Base-by-base conservation (phyloP, 2,329 filamentous ascomycete species). In the Exophiala lecanii-corni region DNA sequence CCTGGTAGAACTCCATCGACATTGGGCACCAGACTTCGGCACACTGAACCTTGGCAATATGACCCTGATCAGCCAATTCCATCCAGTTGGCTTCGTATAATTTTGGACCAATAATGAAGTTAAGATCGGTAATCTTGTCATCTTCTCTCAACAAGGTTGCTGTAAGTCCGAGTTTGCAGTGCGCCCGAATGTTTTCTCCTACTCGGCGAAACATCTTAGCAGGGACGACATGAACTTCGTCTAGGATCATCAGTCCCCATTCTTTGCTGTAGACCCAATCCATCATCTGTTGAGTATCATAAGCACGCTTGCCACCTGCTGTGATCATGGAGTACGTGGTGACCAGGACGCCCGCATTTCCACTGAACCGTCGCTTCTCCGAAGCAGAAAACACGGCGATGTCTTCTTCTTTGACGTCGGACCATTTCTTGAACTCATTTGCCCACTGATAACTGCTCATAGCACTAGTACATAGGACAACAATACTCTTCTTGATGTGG, bases 41-140 rank as follows among this genome's bases (percentile, higher is more conserved):
- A 64, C 92, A 98, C 64, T 98, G 92, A 2, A 98, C 92, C 55
- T 88, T 84, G 25, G 92, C 92, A 62, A 98, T 98, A 61, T 96
- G 89, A 1, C 92, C 92, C 66, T 96, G 89, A 59, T 96, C 87
- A 1, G 91, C 92, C 30, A 98, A 77, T 64, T 98, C 92, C 82
- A 97, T 95, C 92, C 92, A 98, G 63, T 98, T 98, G 19, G 92
- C 92, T 66, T 98, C 92, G 61, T 95, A 98, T 1, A 98, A 73
- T 64, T 98, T 98, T 1, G 92, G 92, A 0, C 92, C 92, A 58
- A 98, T 97, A 45, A 98, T 70, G 61, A 97, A 98, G 64, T 98
- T 98, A 34, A 98, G 68, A 71, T 97, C 89, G 18, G 86, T 87
- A 61, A 98, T 98, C 70, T 97, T 97, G 72, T 98, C 91, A 59